A percentile compares a stretch with the other conserved stretches of the same genome.
Conservation (phyloP, 352 stramenopile genomes). For the Phytophthora gonapodyides region DNA sequence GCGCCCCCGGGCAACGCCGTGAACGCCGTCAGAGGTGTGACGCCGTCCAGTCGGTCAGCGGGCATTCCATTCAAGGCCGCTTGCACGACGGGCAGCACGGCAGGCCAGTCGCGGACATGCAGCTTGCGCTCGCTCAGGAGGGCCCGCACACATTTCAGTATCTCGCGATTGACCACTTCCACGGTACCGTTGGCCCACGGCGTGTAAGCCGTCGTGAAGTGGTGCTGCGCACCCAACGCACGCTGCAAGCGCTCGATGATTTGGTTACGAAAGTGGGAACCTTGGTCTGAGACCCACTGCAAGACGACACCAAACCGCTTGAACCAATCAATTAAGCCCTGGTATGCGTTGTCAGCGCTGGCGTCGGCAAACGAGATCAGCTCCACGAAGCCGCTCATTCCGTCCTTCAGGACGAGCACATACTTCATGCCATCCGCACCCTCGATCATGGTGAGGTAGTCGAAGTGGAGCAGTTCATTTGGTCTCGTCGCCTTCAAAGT, state of each 20-base stretch:
- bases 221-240: no score
- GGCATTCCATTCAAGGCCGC: conserved; percentile 16
- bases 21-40: conserved; percentile 19
- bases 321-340: no score
- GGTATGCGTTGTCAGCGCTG: no score
- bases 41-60: neutral
- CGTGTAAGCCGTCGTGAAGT: no score
- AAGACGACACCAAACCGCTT: no score
- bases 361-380: no score
- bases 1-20: conserved; percentile 4
- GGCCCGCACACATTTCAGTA: conserved; percentile 2
- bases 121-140: conserved; percentile 2
- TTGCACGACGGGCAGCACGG: conserved; percentile 15
- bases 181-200: conserved; percentile 12
- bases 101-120: neutral
- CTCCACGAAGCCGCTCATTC: no score
- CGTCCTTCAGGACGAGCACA: no score
- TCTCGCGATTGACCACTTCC: conserved; percentile 34
- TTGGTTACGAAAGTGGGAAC: no score
- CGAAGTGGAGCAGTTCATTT: conserved; percentile 46
- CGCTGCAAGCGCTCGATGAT: no score
- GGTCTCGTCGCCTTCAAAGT: conserved; percentile 26
- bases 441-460: conserved; percentile 23
- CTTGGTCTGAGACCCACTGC: no score
- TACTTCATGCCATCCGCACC: no score